Evolutionary conservation across 352 stramenopile genomes (phyloP).

Genomic region (Pythium volutum): DNA sequence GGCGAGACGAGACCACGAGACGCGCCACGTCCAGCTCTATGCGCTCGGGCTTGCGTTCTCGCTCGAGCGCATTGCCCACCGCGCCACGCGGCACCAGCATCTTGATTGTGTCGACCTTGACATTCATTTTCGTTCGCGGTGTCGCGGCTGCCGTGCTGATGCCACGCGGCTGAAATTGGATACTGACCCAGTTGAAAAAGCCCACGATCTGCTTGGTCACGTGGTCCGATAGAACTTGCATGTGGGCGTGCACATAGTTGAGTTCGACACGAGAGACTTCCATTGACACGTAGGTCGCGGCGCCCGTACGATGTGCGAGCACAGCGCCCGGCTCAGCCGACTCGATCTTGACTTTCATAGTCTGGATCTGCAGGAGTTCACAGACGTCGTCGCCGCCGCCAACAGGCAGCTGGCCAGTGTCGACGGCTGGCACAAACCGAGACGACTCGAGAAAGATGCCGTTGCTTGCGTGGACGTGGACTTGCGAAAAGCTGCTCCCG

Average conservation of each 20-base stretch:
- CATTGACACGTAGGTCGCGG: constrained; percentile 42
- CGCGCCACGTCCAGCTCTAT: constrained; percentile 47
- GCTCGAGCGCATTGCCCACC: constrained; percentile 33
- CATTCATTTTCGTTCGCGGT: constrained; percentile 57
- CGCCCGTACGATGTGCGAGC: constrained; percentile 35
- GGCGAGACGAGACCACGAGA: constrained; percentile 42
- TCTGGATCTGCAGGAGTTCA: constrained; percentile 34
- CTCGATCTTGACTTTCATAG: constrained; percentile 39
- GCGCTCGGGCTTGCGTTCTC: constrained; percentile 45
- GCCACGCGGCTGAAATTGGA: constrained; percentile 40
- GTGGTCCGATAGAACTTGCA: constrained; percentile 42
- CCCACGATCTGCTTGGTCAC: constrained; percentile 57
- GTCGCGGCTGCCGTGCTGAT: constrained; percentile 32
- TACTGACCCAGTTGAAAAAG: constrained; percentile 61
- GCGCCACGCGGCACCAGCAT: constrained; percentile 49
- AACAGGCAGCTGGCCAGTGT: not conserved
- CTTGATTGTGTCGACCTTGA: constrained; percentile 35
- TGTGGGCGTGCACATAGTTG: constrained; percentile 60
- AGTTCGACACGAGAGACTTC: constrained; percentile 40
- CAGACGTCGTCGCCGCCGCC: constrained; percentile 40
- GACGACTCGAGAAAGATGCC: constrained; percentile 44
- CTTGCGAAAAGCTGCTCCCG: constrained; percentile 26
- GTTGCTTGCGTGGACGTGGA: constrained; percentile 34
- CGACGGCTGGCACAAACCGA: constrained; percentile 25
- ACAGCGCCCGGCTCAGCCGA: constrained; percentile 40